phyloP scores from a whole-genome alignment of 169 alveolate genomes.

The Plasmodium inui region DNA sequence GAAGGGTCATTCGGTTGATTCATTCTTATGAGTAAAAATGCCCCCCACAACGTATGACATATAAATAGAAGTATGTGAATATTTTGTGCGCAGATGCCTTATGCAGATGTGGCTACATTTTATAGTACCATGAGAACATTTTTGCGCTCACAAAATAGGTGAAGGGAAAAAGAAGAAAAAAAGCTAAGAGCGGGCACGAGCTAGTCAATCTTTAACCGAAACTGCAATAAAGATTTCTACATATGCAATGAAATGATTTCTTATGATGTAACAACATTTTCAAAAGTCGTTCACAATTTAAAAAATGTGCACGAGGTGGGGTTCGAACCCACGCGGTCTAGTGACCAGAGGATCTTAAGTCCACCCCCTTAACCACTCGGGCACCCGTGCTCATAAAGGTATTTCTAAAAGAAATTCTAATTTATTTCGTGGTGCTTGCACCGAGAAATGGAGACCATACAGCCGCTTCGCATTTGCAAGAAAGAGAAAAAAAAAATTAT shows the following conservation, averaged over 20 bases:
- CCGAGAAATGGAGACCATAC: neutral
- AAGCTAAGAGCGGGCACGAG: neutral
- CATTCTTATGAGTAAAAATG: neutral
- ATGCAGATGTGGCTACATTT: neutral
- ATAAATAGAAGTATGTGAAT: neutral
- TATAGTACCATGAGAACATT: neutral
- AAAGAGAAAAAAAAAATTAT: neutral
- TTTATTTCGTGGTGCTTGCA: neutral
- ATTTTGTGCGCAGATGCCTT: neutral
- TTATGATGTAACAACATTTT: neutral
- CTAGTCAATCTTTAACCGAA: neutral
- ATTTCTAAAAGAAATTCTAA: neutral
- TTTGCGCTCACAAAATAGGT: neutral
- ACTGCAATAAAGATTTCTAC: neutral
- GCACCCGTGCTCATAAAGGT: constrained; percentile 91
- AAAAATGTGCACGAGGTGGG: constrained; percentile 94
- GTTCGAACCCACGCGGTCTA: constrained; percentile 97
- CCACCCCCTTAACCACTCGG: constrained; percentile 98
- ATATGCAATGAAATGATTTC: neutral
- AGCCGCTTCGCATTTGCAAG: neutral
- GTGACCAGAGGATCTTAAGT: constrained; percentile 96
- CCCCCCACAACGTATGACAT: neutral
- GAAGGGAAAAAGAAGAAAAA: neutral
- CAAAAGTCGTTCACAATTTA: neutral
- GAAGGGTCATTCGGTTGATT: neutral